phyloP scores from a whole-genome alignment of 2,329 filamentous ascomycete species.

The Fusarium illudens region DNA sequence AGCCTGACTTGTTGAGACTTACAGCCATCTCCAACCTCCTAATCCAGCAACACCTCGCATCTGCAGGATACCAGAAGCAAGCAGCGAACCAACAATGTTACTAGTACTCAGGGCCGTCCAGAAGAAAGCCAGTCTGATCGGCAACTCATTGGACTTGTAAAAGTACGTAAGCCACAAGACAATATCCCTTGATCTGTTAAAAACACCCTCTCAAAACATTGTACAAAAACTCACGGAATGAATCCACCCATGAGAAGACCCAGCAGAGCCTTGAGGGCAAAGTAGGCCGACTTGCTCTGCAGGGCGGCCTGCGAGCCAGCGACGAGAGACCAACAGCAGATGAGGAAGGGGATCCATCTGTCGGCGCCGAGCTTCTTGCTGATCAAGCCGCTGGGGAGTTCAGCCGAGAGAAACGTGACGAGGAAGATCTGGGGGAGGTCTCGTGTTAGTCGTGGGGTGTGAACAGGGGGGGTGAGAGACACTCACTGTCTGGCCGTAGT shows the following conservation, averaged over 20 bases:
- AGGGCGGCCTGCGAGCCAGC: conserved; percentile 51
- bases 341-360: conserved; percentile 54
- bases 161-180: conserved; percentile 78
- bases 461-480: background rate
- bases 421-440: conserved; percentile 49
- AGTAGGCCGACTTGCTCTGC: conserved; percentile 49
- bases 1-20: conserved; percentile 15
- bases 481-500: conserved; percentile 52
- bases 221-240: conserved; percentile 51
- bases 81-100: conserved; percentile 61
- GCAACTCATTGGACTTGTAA: conserved; percentile 76
- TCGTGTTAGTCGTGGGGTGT: background rate
- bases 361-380: conserved; percentile 62
- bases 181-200: conserved; percentile 48
- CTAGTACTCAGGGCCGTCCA: conserved; percentile 72
- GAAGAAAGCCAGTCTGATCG: conserved; percentile 71
- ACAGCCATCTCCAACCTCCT: conserved; percentile 52
- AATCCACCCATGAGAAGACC: conserved; percentile 61
- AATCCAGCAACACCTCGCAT: conserved; percentile 49
- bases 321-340: conserved; percentile 53
- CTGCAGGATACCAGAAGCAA: conserved; percentile 52
- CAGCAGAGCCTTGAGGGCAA: conserved; percentile 53
- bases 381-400: conserved; percentile 59
- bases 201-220: fast-evolving
- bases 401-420: conserved; percentile 56